Percentiles rank a stretch among this genome's conserved stretches.
Evolutionary conservation across 306 rosid species (phyloP).

Genomic region (Cucurbita argyrosperma): DNA sequence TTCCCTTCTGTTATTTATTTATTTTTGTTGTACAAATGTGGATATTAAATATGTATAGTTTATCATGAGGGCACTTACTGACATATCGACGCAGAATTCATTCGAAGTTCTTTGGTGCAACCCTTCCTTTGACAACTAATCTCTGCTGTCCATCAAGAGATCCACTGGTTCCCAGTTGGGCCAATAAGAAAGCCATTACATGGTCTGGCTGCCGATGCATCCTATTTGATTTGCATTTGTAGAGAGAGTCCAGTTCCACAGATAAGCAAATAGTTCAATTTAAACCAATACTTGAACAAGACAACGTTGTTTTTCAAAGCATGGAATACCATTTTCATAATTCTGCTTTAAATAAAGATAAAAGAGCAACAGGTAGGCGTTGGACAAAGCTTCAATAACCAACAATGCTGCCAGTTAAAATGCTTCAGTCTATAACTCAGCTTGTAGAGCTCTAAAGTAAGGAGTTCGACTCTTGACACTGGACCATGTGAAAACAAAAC

Average conservation of each 20-base stretch:
- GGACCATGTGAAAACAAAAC: background rate
- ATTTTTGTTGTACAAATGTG: too few species aligned
- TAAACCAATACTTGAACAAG: background rate
- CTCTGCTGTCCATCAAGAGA: slow-evolving; percentile 96
- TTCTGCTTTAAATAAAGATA: background rate
- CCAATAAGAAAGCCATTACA: slow-evolving; percentile 86
- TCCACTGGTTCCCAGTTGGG: slow-evolving; percentile 90
- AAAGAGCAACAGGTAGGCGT: background rate
- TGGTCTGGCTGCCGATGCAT: slow-evolving; percentile 98
- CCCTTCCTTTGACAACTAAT: slow-evolving; percentile 90
- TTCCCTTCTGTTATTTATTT: too few species aligned
- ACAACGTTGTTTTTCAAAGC: background rate
- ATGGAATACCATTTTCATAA: background rate
- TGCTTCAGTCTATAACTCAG: background rate
- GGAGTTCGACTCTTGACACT: too few species aligned
- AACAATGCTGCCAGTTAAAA: background rate
- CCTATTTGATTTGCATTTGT: slow-evolving; percentile 17
- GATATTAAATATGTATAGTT: too few species aligned
- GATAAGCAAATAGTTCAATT: background rate
- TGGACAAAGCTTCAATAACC: background rate
- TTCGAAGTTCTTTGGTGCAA: slow-evolving; percentile 90
- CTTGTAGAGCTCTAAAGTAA: background rate
- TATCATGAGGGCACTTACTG: slow-evolving; percentile 38
- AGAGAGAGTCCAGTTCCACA: background rate
- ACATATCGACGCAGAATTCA: slow-evolving; percentile 85